Evolutionary conservation across 257 asterid species (phyloP), one percentile per base, ranked within the genome.

Genomic region (Nicotiana noctiflora): DNA sequence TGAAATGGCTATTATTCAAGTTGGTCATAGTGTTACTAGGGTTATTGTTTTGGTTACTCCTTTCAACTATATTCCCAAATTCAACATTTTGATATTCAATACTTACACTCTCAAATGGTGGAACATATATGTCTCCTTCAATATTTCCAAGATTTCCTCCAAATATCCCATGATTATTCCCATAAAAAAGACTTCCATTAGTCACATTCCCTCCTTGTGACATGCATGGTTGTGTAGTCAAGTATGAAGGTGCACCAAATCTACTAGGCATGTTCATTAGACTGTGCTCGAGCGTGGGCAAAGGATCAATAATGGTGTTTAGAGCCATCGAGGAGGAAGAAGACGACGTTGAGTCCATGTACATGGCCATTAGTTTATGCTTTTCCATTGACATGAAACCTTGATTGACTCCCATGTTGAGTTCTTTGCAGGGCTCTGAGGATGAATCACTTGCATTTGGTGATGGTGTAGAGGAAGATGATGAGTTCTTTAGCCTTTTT

Each of bases 391-490:
- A 80, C 83, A 84, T 85, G 83, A 77, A 74, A 13, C 79, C 61
- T 74, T 52, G 67, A 53, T 77, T 57, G 23, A 25, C 72, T 9
- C 79, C 86, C 83, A 76, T 82, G 83, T 67, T 81, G 80, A 61
- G 75, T 63, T 88, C 87, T 37, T 64, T 84, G 29, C 61, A 78
- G 5, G 77, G 86, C 56, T 59, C 67, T 18, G 83, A 63, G 49
- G 94, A 86, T 62, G 94, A 89, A 67, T 84, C 88, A 44, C 91
- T 86, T 18, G 89, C 82, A 75, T 87, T 86, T 46, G 92, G 91
- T 13, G 94, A 86, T 8, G 74, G 66, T 13, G 87, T 66, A 23
- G 87, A 83, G 8, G 81, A 70, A 18, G 87, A 81, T 10, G 89
- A 81, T n/a, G 88, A 80, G 53, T 67, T 83, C 85, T 90, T 90